These are phyloP conservation scores for Boletus austroedulis DNA, from an alignment of 1,284 basidiomycete species.

Conservation along the genomic window DNA sequence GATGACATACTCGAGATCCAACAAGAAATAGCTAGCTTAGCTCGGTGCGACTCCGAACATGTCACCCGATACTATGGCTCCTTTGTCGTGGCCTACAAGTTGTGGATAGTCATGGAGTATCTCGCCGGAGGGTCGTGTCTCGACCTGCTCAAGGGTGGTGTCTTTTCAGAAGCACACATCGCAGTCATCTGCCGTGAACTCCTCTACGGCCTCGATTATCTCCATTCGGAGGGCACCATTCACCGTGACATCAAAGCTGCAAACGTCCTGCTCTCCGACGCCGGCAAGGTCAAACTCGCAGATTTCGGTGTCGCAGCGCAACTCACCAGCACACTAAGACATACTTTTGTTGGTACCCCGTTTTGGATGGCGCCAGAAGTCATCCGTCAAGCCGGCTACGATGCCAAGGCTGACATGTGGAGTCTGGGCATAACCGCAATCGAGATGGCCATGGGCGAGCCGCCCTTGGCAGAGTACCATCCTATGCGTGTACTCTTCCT, in stretches of 20 bases:
- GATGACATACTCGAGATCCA: constrained; percentile 98
- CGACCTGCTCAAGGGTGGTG: constrained; percentile 88
- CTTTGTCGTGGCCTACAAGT: constrained; percentile 94
- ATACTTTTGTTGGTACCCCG: constrained; percentile 94
- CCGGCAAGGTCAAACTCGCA: constrained; percentile 93
- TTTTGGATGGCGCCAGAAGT: constrained; percentile 99
- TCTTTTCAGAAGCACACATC: constrained; percentile 90
- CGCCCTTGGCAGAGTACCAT: constrained; percentile 90
- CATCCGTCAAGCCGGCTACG: constrained; percentile 96
- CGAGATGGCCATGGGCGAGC: constrained; percentile 94
- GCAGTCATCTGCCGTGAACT: constrained; percentile 94
- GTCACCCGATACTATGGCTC: constrained; percentile 97
- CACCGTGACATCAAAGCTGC: constrained; percentile 99
- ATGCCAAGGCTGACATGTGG: constrained; percentile 96
- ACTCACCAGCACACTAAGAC: constrained; percentile 81
- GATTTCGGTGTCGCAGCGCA: constrained; percentile 97
- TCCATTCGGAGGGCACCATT: constrained; percentile 93
- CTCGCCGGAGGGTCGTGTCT: constrained; percentile 98
- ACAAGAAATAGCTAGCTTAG: constrained; percentile 93
- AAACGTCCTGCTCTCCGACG: constrained; percentile 87
- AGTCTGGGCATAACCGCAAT: constrained; percentile 95
- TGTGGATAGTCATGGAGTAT: constrained; percentile 99
- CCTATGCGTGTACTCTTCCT: constrained; percentile 95
- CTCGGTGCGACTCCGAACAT: constrained; percentile 93
- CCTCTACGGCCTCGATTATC: constrained; percentile 90